phyloP scores from a whole-genome alignment of 305 asterid species.

The Striga hermonthica region DNA sequence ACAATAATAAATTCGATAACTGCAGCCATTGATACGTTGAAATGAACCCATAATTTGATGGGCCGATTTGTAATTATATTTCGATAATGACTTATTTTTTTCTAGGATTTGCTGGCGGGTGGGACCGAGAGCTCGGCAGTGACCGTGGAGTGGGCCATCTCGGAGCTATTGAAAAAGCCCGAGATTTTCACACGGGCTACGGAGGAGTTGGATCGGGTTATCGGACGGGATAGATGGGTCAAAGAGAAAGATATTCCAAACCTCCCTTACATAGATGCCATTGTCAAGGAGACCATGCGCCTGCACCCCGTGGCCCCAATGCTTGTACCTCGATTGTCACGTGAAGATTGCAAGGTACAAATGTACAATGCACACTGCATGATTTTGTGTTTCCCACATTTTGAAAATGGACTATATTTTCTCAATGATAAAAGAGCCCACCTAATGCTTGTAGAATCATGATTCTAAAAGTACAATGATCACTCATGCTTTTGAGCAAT shows the following conservation, averaged over 20 bases:
- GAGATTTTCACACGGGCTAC: conserved; percentile 56
- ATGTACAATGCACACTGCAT: too few species aligned
- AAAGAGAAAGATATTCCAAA: conserved; percentile 36
- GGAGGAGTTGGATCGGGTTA: conserved; percentile 67
- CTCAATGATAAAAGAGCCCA: too few species aligned
- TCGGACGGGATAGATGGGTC: conserved; percentile 58
- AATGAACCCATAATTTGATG: too few species aligned
- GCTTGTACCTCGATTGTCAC: conserved; percentile 53
- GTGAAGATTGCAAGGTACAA: conserved; percentile 56
- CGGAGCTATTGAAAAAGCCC: conserved; percentile 47
- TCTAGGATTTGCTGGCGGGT: conserved; percentile 67
- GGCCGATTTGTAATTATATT: too few species aligned
- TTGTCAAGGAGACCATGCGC: conserved; percentile 79
- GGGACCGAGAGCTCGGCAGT: conserved; percentile 90
- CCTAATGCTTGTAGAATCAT: too few species aligned
- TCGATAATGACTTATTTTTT: too few species aligned
- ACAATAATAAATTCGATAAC: too few species aligned
- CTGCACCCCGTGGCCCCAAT: conserved; percentile 79
- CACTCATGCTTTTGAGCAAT: too few species aligned
- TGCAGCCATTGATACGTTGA: too few species aligned
- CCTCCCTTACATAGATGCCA: conserved; percentile 63
- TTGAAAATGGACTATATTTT: too few species aligned
- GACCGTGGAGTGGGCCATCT: conserved; percentile 63
- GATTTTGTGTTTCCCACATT: too few species aligned
- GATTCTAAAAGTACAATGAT: too few species aligned